Evolutionary conservation across 352 stramenopile species (phyloP), one percentile per base, ranked within the genome.

Genomic region (Phytophthora multivora): DNA sequence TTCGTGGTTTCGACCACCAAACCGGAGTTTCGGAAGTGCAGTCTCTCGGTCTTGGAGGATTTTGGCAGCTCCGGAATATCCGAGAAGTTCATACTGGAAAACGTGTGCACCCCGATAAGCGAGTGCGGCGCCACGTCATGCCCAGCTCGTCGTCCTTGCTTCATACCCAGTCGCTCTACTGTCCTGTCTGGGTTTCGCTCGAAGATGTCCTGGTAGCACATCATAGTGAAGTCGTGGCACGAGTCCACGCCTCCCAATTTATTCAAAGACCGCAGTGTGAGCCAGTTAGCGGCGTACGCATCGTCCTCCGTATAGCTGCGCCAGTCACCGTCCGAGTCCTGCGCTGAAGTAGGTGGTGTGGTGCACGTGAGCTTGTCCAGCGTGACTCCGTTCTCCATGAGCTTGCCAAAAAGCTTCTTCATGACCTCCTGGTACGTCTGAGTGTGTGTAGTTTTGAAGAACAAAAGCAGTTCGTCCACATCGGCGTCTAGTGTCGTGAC

Each of bases 301-400:
- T 88, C 76, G 61, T 88, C 76, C 36, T 81, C 71, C 18, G 53
- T 72, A 57, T 79, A 79, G 30, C 41, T 75, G 8, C 10, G 0
- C 18, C 42, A 53, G 26, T 47, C 35, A 28, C 58, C 28, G 25
- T 69, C 43, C 16, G 25, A 40, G 15, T 62, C 45, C 6, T 52
- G 25, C 1, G 49, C 59, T 18, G 8, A 13, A 13, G 28, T 9
- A 33, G 28, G 28, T 33, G 28, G 28, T 33, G 28, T 31, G 26
- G 72, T 70, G 59, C 74, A 86, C 49, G 61, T 75, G 43, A 83
- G 55, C 21, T 75, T 66, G 64, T 88, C 75, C 45, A 86, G 48
- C 18, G 71, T 59, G 8, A 80, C 70, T 25, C 40, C 66, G 47
- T 81, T 65, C 35, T 61, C 64, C 41, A 72, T 67, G 35, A 75